These are phyloP conservation scores for Candida sanyaensis DNA, from an alignment of 1,139 yeast species.

Conservation along the genomic window DNA sequence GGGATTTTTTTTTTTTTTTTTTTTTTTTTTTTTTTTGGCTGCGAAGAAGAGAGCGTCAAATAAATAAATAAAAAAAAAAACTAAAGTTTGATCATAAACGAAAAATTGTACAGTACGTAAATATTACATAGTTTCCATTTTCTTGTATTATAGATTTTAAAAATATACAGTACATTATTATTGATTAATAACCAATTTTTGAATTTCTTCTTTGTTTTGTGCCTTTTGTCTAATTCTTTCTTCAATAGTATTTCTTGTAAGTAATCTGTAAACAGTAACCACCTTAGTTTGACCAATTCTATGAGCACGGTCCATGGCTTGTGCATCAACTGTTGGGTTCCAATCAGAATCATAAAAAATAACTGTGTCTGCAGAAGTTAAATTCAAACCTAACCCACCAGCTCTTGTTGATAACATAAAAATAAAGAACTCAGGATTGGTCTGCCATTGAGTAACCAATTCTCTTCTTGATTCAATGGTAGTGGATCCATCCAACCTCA, in stretches of 20 bases:
- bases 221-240: constrained; percentile 99
- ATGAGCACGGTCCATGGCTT: constrained; percentile 99
- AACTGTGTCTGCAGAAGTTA: constrained; percentile 98
- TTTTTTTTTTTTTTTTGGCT: not conserved
- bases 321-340: constrained; percentile 99
- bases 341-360: constrained; percentile 97
- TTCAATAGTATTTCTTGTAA: constrained; percentile 92
- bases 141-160: not conserved
- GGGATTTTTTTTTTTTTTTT: not conserved
- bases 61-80: too few species aligned
- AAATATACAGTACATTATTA: not conserved
- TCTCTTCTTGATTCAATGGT: constrained; percentile 95
- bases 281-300: constrained; percentile 97
- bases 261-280: constrained; percentile 91
- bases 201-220: constrained; percentile 97
- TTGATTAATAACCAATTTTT: constrained; percentile 84
- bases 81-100: too few species aligned
- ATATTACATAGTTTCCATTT: not conserved
- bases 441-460: constrained; percentile 97
- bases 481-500: constrained; percentile 93
- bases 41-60: not conserved
- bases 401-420: constrained; percentile 94
- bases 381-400: constrained; percentile 98
- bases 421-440: constrained; percentile 90
- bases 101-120: too few species aligned